These are phyloP conservation scores for Linum lewisii DNA, from an alignment of 345 rosid genomes.

Conservation along the genomic window DNA sequence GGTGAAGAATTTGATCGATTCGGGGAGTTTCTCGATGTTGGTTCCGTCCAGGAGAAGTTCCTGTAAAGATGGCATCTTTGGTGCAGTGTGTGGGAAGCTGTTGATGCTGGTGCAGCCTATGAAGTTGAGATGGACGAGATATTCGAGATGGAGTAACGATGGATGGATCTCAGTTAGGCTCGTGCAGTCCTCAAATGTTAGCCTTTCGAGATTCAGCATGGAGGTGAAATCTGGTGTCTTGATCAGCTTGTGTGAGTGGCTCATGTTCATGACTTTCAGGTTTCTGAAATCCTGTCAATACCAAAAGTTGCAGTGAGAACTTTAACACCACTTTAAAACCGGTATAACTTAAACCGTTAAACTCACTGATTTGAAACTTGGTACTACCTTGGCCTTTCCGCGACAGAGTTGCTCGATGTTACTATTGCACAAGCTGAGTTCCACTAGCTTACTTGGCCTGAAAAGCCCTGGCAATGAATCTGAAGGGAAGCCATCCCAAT, in stretches of 20 bases:
- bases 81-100: not conserved
- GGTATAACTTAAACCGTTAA: no score
- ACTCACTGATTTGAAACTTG: not conserved
- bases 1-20: not conserved
- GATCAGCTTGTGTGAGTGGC: slow-evolving; percentile 7
- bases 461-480: slow-evolving; percentile 14
- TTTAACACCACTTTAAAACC: not conserved
- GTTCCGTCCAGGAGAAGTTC: slow-evolving; percentile 7
- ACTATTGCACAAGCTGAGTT: slow-evolving; percentile 8
- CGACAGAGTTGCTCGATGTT: slow-evolving; percentile 8
- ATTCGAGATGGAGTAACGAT: not conserved
- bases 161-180: not conserved
- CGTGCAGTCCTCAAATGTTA: slow-evolving; percentile 7
- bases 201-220: slow-evolving; percentile 7
- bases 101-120: slow-evolving; percentile 1
- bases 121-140: not conserved
- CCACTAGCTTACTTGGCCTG: slow-evolving; percentile 2
- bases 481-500: slow-evolving; percentile 14
- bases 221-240: not conserved
- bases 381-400: not conserved
- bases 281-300: slow-evolving; percentile 7
- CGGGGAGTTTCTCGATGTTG: slow-evolving; percentile 9
- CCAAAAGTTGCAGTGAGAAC: no score
- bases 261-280: slow-evolving; percentile 7
- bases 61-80: not conserved